Base-by-base conservation (phyloP, 208 protist species). In the Jaenimonas drosophilae region DNA sequence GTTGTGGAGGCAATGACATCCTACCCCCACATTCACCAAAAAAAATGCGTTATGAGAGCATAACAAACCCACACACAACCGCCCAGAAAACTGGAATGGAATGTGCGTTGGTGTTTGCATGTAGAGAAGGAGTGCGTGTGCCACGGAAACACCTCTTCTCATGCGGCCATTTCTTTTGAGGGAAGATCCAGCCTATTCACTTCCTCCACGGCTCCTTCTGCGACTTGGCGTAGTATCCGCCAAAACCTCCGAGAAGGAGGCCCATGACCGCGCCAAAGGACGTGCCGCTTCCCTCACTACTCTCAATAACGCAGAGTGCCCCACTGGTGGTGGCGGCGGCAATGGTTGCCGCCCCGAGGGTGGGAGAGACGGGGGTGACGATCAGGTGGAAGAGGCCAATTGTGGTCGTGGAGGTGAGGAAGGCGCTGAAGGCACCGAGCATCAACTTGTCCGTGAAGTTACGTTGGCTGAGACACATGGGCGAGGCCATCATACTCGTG, bases 201-300 rank as follows among this genome's bases (percentile, higher is more conserved):
- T 93, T 90, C 1, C 81, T 59, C 86, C 86, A 94, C 29, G 86
- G 86, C 65, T 94, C 80, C 40, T 79, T 85, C 52, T 73, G 63
- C 4, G 81, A 83, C 60, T 94, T 94, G 23, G 76, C 76, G 70
- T 91, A 91, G 64, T 65, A 88, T 25, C 86, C 76, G 9, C 86
- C 86, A 50, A 91, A 80, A 11, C 59, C 81, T 4, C 81, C 86
- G 41, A 88, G 57, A 26, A 94, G 75, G 20, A 88, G 58, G 17
- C 86, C 86, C 11, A 77, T 36, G 27, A 94, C 63, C 0, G 78
- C 78, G n/a, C 86, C 86, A 38, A 94, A 82, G 2, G 76, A 64
- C 14, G 80, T 76, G 38, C 76, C 75, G 47, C 70, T 65, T 28
- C 51, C 64, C 24, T 73, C 63, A 17, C 76, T 76, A 30, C 81